Base-by-base conservation (phyloP, 1,284 basidiomycete genomes). In the Hypsizygus ulmarius region DNA sequence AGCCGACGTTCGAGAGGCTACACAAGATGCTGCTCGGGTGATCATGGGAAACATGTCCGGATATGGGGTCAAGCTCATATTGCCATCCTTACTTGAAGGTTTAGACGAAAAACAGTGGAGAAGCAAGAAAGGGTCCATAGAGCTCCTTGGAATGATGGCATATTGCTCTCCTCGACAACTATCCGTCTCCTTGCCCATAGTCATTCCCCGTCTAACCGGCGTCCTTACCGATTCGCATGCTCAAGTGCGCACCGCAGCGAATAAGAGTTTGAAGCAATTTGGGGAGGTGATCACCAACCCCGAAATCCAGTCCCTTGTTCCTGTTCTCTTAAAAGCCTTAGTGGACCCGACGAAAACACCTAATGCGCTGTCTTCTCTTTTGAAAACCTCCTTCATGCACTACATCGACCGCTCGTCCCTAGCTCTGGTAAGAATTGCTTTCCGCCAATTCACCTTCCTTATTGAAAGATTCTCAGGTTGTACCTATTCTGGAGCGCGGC, bases 41-140 rank as follows among this genome's bases (percentile, higher is more conserved):
- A 93, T 99, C 71, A 99, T 99, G 96, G 89, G 85, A 1, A 91
- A 91, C 57, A 78, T 99, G 62, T 96, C 93, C 7, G 94, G 92
- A 45, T 92, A 95, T 65, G 94, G 93, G 38, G 89, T 99, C 65
- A 99, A 99, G 71, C 80, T 94, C 44, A 94, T 99, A 53, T 73
- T 99, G 5, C 97, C 97, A 0, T 88, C 90, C 1, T 69, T 99
- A 6, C 77, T 99, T 4, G 87, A 86, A 29, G 96, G 94, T 29
- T 74, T 99, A 39, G 95, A 98, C 58, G 97, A 99, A 67, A 98
- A 97, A 66, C 97, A 99, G 66, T 99, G 97, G 97, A 80, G 96
- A 21, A 93, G 95, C 1, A 99, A 99, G 75, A 98, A 98, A 72
- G 97, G 80, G 1, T 96, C 94, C 2, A 97, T 99, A 56, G 97